Evolutionary conservation across 2,329 filamentous ascomycete species (phyloP), one percentile per base, ranked within the genome.

Genomic region (Setomelanomma holmii): DNA sequence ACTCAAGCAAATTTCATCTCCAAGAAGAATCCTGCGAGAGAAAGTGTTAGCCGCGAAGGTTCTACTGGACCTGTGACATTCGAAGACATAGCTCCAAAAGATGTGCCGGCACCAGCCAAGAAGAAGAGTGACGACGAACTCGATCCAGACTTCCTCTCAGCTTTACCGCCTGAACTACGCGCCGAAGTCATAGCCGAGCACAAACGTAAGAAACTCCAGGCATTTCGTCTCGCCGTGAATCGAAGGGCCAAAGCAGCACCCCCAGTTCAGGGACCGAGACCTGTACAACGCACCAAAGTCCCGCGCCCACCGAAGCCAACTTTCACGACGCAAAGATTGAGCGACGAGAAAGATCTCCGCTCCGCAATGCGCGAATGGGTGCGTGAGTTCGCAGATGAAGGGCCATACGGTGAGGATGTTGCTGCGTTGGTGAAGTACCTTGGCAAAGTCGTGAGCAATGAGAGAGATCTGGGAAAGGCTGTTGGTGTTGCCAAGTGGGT

Each of bases 381-480:
- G 58, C 70, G 77, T 2, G 86, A 88, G 54, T 96, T 93, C 55
- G 78, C 74, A 30, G 80, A 80, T 4, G 88, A 93, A 3, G 91
- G 90, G 0, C 95, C 95, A 1, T 92, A 95, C 73, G 76, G 76
- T 0, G 86, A 89, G 51, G 95, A 99, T 73, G 87, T 93, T 0
- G 82, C 82, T 35, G 86, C 93, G 33, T 79, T 98, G 54, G 84
- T 82, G 47, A 83, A 80, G 64, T 98, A 96, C 72, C 73, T 98
- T 23, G 79, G 72, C 4, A 83, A 82, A 21, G 90, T 98, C 0
- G 82, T 96, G 0, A 55, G 77, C 1, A 87, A 93, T 51, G 95
- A 98, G 73, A 80, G 83, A 51, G 88, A 97, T 69, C 81, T 95
- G 75, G 82, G 83, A 4, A 96, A 96, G 74, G 90, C 85, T 1